phyloP scores from a whole-genome alignment of 176 grass and related monocot genomes.

The Dendrocalamus sinicus region DNA sequence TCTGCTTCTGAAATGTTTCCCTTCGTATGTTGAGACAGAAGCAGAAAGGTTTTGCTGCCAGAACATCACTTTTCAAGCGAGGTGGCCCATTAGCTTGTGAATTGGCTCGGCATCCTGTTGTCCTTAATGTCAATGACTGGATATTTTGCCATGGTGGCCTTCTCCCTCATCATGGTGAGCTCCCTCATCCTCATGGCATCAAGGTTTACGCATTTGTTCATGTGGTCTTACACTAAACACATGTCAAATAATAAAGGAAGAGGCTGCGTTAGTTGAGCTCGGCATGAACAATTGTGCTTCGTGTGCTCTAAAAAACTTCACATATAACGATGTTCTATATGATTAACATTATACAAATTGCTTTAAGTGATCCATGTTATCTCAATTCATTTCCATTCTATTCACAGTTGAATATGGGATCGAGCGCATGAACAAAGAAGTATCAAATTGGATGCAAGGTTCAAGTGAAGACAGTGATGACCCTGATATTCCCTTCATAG shows the following conservation, averaged over 20 bases:
- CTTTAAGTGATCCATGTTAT: background rate
- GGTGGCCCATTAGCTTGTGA: conserved; percentile 78
- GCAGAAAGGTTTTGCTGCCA: conserved; percentile 71
- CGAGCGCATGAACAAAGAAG: conserved; percentile 84
- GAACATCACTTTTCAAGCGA: conserved; percentile 78
- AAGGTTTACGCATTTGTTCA: background rate
- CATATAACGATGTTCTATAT: conserved; percentile 18
- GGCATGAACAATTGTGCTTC: conserved; percentile 1
- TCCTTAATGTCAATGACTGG: conserved; percentile 87
- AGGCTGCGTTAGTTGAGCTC: background rate
- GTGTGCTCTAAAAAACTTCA: background rate
- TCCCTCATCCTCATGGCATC: background rate
- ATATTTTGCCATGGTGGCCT: conserved; percentile 97
- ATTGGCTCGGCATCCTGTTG: conserved; percentile 77
- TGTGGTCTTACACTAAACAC: background rate
- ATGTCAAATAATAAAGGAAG: background rate
- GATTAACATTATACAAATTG: conserved; percentile 12
- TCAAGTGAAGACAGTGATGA: conserved; percentile 50
- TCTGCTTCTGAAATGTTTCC: conserved; percentile 52
- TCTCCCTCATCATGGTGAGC: conserved; percentile 92
- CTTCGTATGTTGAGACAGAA: conserved; percentile 72
- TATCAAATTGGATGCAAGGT: conserved; percentile 78
- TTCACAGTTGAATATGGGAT: conserved; percentile 80
- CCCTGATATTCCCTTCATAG: conserved; percentile 75
- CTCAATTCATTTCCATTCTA: conserved; percentile 15